A percentile compares a stretch with the other conserved stretches of the same genome.
These are phyloP conservation scores for Thecamonas trahens DNA, from an alignment of 78 protist species.

Conservation along the genomic window DNA sequence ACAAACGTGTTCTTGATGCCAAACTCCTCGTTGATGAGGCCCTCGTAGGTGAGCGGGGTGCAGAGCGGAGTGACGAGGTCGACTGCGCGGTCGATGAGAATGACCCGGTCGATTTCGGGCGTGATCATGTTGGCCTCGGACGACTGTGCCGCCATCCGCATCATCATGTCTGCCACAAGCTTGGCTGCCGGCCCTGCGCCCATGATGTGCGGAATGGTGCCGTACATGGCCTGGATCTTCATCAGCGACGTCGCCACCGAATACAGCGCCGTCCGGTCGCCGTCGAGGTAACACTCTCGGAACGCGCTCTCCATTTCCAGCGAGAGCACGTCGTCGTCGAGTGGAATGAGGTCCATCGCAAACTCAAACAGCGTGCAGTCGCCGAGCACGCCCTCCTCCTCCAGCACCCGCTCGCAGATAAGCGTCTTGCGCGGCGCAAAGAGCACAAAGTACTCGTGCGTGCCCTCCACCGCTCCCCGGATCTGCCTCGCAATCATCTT, in stretches of 20 bases:
- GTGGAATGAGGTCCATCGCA: constrained; percentile 67
- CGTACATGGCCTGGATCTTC: constrained; percentile 66
- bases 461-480: not conserved
- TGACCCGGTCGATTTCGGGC: constrained; percentile 54
- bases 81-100: constrained; percentile 72
- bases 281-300: constrained; percentile 45
- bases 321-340: constrained; percentile 81
- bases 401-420: constrained; percentile 63
- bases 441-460: constrained; percentile 31
- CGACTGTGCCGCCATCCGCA: constrained; percentile 25
- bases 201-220: constrained; percentile 62
- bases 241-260: constrained; percentile 60
- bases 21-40: constrained; percentile 82
- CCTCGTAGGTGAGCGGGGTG: constrained; percentile 90
- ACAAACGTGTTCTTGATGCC: constrained; percentile 31
- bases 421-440: constrained; percentile 65
- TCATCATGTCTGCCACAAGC: constrained; percentile 25
- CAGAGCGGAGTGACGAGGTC: constrained; percentile 58
- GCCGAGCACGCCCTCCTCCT: constrained; percentile 66
- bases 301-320: constrained; percentile 52
- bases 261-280: constrained; percentile 50
- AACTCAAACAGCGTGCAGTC: constrained; percentile 11
- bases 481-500: not conserved
- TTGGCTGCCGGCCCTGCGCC: constrained; percentile 68
- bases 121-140: not conserved